These are phyloP conservation scores for Crotalaria pallida DNA, from an alignment of 306 rosid genomes.

Conservation along the genomic window DNA sequence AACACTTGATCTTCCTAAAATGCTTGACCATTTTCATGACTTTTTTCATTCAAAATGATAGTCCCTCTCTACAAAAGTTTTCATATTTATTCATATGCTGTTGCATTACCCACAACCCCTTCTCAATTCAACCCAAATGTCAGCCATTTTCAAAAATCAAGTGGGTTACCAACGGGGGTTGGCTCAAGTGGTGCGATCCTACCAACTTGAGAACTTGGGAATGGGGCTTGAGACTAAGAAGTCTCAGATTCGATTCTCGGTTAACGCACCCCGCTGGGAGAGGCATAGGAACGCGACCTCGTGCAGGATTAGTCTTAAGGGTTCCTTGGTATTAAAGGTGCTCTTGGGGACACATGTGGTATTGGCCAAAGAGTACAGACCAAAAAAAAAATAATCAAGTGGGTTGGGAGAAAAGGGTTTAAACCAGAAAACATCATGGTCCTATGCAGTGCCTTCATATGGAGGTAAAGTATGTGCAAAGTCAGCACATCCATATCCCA, in stretches of 20 bases:
- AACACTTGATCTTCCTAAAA: neutral
- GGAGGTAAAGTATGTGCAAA: neutral
- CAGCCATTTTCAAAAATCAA: neutral
- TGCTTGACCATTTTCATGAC: neutral
- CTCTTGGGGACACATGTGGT: no score
- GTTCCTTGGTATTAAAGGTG: no score
- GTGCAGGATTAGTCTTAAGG: no score
- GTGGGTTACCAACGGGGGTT: no score
- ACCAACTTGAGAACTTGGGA: no score
- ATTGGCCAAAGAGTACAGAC: no score
- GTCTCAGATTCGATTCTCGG: no score
- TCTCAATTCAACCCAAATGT: neutral
- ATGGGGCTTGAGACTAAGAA: no score
- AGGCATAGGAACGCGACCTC: no score
- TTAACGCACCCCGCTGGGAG: no score
- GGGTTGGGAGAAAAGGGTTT: neutral
- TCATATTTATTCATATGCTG: neutral
- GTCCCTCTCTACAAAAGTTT: neutral
- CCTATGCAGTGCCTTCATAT: neutral
- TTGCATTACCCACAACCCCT: neutral
- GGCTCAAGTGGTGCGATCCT: no score
- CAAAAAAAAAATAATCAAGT: no score
- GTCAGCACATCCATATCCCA: neutral
- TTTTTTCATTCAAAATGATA: conserved; percentile 3
- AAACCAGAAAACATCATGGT: neutral